Percentiles rank a stretch among this genome's conserved stretches.
Evolutionary conservation across 345 rosid species (phyloP).

Genomic region (Linum usitatissimum): DNA sequence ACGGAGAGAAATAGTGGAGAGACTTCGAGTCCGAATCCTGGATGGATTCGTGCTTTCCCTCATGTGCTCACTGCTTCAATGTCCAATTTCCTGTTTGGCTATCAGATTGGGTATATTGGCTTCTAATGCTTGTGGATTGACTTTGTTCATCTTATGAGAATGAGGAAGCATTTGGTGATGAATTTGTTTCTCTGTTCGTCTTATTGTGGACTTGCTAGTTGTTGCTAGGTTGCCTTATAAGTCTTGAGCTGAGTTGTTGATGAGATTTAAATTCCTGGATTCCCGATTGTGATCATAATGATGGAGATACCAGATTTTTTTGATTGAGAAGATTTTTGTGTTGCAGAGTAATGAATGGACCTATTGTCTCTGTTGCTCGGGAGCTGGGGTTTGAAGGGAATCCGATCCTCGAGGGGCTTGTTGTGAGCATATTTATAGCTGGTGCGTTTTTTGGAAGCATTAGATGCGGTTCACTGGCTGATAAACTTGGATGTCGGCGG

Average conservation of each 20-base stretch:
- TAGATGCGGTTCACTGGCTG: constrained; percentile 42
- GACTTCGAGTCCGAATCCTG: constrained; percentile 32
- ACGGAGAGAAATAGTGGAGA: constrained; percentile 12
- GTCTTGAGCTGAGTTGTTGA: neutral
- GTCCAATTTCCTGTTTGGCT: constrained; percentile 72
- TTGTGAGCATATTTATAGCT: constrained; percentile 68
- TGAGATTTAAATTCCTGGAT: neutral
- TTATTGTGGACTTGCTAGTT: neutral
- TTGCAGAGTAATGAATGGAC: constrained; percentile 77
- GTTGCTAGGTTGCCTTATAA: neutral
- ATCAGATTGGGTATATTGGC: constrained; percentile 53
- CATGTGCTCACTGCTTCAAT: constrained; percentile 54
- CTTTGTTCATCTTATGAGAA: no score
- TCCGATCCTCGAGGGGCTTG: constrained; percentile 59
- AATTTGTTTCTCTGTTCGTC: neutral
- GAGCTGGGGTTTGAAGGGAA: constrained; percentile 71
- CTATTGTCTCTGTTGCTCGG: constrained; percentile 56
- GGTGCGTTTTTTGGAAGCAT: constrained; percentile 79
- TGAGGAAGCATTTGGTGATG: neutral
- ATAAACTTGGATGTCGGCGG: constrained; percentile 58
- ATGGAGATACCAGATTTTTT: neutral
- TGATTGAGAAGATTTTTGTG: neutral
- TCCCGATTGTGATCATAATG: neutral
- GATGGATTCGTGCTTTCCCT: constrained; percentile 71
- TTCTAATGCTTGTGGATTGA: neutral